Evolutionary conservation across 257 asterid genomes (phyloP).

Genomic region (Plantago ovata): DNA sequence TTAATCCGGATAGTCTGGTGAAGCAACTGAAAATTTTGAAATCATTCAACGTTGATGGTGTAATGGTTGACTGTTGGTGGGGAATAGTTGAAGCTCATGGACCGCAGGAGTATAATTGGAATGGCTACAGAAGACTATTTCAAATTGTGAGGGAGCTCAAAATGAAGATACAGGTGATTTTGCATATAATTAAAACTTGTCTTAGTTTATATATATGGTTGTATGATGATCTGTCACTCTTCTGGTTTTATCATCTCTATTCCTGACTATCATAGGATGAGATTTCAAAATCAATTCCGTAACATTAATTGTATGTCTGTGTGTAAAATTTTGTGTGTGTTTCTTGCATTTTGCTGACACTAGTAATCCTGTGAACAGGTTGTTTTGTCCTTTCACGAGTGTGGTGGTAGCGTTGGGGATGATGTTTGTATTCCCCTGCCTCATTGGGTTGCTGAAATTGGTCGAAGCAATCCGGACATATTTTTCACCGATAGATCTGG

Average conservation of each 20-base stretch:
- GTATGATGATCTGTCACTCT: too few species aligned
- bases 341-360: constrained; percentile 21
- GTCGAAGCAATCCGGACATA: constrained; percentile 84
- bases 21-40: constrained; percentile 78
- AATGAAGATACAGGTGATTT: constrained; percentile 74
- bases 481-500: constrained; percentile 88
- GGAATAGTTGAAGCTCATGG: constrained; percentile 90
- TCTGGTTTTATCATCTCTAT: not conserved
- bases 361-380: constrained; percentile 42
- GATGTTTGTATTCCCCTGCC: constrained; percentile 88
- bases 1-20: constrained; percentile 77
- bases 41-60: constrained; percentile 71
- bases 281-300: too few species aligned
- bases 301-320: too few species aligned
- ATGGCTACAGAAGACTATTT: constrained; percentile 78
- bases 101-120: constrained; percentile 94
- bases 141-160: constrained; percentile 77
- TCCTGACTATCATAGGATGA: too few species aligned
- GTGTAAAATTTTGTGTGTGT: too few species aligned
- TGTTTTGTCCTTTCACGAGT: constrained; percentile 83
- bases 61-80: constrained; percentile 98
- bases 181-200: constrained; percentile 22
- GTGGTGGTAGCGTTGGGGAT: constrained; percentile 86
- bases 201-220: too few species aligned
- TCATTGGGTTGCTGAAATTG: constrained; percentile 82